Conservation (phyloP, 2,329 filamentous ascomycete species). For the Chaetomiaceae sp. region DNA sequence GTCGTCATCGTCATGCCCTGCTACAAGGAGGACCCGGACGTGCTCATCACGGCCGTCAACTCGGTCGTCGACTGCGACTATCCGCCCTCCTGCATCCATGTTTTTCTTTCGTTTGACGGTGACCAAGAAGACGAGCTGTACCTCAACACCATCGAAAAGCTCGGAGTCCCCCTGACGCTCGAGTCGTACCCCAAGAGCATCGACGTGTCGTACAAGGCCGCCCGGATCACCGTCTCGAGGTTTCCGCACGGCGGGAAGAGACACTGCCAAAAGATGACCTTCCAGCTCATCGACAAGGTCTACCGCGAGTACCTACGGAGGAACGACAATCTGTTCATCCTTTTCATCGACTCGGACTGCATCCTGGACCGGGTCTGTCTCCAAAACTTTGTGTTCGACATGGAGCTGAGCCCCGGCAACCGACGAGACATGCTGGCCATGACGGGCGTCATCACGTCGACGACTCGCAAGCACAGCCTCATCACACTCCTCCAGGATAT, state of each 20-base stretch:
- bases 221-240: constrained; percentile 82
- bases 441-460: constrained; percentile 96
- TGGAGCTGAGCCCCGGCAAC: constrained; percentile 94
- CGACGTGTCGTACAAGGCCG: constrained; percentile 77
- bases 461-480: constrained; percentile 79
- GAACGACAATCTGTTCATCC: constrained; percentile 88
- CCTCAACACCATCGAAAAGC: constrained; percentile 74
- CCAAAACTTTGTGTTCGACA: constrained; percentile 97
- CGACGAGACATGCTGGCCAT: constrained; percentile 91
- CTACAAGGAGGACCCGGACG: constrained; percentile 83
- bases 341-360: constrained; percentile 97
- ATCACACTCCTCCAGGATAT: constrained; percentile 94
- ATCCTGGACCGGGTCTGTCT: constrained; percentile 87
- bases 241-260: constrained; percentile 93
- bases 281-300: constrained; percentile 87
- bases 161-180: constrained; percentile 74
- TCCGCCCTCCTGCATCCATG: constrained; percentile 83
- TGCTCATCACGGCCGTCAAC: constrained; percentile 80
- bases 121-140: constrained; percentile 86
- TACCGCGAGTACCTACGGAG: constrained; percentile 81
- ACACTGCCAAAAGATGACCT: constrained; percentile 89
- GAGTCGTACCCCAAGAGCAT: constrained; percentile 83
- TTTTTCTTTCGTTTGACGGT: constrained; percentile 93
- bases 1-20: constrained; percentile 96
- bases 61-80: constrained; percentile 94